These are phyloP conservation scores for Colletotrichum higginsianum DNA, from an alignment of 2,329 filamentous ascomycete genomes.

Conservation along the genomic window DNA sequence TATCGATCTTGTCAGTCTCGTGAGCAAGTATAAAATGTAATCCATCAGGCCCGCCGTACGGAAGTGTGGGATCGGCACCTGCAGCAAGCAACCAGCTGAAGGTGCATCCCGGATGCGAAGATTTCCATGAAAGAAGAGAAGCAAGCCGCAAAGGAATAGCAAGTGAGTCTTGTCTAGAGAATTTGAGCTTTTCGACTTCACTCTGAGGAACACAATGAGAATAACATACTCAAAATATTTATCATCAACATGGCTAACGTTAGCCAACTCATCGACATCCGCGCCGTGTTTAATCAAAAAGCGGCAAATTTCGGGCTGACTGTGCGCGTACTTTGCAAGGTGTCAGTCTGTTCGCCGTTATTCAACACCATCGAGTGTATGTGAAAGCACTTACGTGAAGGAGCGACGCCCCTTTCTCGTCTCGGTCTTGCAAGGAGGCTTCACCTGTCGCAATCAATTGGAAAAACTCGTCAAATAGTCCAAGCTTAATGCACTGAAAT, in stretches of 20 bases:
- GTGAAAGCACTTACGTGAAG: constrained; percentile 3
- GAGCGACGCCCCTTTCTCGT: background rate
- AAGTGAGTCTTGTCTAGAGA: background rate
- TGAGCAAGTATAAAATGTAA: background rate
- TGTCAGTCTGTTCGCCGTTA: background rate
- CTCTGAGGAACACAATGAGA: background rate
- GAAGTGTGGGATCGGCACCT: constrained; percentile 15
- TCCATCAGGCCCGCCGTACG: too few species aligned
- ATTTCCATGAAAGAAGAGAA: background rate
- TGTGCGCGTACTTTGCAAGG: background rate
- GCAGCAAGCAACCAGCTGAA: background rate
- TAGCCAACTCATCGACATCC: constrained; percentile 2
- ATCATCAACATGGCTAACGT: background rate
- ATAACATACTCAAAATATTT: background rate
- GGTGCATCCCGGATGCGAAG: too few species aligned
- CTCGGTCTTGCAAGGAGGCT: constrained; percentile 11
- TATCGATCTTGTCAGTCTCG: too few species aligned
- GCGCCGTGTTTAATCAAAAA: constrained; percentile 6
- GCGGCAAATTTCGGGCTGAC: background rate
- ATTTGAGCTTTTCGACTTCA: background rate
- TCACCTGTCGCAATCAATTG: background rate
- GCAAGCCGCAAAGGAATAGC: too few species aligned
- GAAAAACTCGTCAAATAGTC: background rate
- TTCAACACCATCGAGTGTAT: background rate
- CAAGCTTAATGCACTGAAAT: background rate